phyloP scores from a whole-genome alignment of 805 yeast genomes.

The Candida yuanshanica region DNA sequence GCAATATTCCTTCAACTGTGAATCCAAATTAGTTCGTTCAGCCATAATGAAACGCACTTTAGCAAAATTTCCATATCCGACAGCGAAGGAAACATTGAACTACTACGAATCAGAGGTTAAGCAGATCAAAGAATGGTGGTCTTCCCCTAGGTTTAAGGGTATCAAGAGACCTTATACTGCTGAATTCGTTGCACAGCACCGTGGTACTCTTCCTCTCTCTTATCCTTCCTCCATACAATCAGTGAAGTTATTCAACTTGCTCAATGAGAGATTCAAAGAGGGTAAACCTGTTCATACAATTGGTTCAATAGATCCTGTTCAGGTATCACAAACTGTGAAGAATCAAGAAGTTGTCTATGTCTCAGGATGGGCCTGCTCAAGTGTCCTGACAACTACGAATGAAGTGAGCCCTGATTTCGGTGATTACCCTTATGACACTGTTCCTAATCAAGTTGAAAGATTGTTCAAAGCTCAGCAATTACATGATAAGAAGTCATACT shows the following conservation, averaged over 20 bases:
- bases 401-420: conserved; percentile 65
- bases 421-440: conserved; percentile 64
- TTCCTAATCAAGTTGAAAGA: conserved; percentile 61
- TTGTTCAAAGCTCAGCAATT: conserved; percentile 51
- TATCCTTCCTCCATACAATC: conserved; percentile 51
- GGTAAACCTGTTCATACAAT: conserved; percentile 48
- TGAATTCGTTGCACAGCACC: conserved; percentile 43
- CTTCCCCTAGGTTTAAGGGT: conserved; percentile 38
- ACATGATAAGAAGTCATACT: conserved; percentile 48
- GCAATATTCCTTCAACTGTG: too few relatives aligned
- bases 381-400: conserved; percentile 51
- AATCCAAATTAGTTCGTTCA: too few relatives aligned
- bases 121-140: conserved; percentile 45
- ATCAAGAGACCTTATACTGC: conserved; percentile 49
- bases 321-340: conserved; percentile 49
- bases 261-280: conserved; percentile 35
- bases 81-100: conserved; percentile 11
- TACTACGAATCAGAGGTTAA: conserved; percentile 25
- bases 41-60: neutral
- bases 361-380: conserved; percentile 60
- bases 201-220: conserved; percentile 40
- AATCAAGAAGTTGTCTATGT: conserved; percentile 50
- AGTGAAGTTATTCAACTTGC: conserved; percentile 40
- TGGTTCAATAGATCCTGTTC: conserved; percentile 60
- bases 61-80: conserved; percentile 19